Base-by-base conservation (phyloP, 768 basidiomycete species). In the Termitomyces sp. region DNA sequence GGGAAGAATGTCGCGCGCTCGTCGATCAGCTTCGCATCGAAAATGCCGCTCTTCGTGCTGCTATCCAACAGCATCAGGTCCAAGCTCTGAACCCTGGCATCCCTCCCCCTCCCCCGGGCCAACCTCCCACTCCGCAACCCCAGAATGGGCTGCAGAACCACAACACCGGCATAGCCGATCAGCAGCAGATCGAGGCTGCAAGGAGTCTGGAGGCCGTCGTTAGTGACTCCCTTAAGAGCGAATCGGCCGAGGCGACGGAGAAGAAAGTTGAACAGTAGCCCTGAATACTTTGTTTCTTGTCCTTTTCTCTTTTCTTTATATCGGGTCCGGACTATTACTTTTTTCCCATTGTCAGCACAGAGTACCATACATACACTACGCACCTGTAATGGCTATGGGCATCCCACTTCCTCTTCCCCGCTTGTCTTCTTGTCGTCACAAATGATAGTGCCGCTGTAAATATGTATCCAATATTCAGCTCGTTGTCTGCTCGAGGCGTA, bases 1-100 rank as follows among this genome's bases (percentile, higher is more conserved):
- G 90, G 89, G 91, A 93, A 63, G 91, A 94, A 60, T 93, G 91
- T 59, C 85, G 91, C n/a, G 83, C 85, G 2, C 79, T 94, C 52
- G 88, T 91, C n/a, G 91, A 94, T 67, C 88, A 90, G 66, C 80
- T 94, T 7, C 84, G 91, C 41, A 81, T 90, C 48, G 91, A 94
- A 71, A 94, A 92, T 54, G 81, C 89, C 7, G 84, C 87, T 2
- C 75, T 93, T 3, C 79, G 90, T 9, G 85, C 86, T 0, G 86
- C 86, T 2, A 79, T 92, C 29, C 47, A 45, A 29, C 43, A 44
- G 25, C 47, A 45, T 27, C 43, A 44, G 25, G 70, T 72, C 10
- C 76, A 76, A 47, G 52, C 77, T 39, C 53, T 81, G 27, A 71
- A 73, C n/a, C 65, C 69, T 36, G 56, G 56, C 27, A 29, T 29